Base-by-base conservation (phyloP, 139 green algal species). In the Pycnococcus provasolii region DNA sequence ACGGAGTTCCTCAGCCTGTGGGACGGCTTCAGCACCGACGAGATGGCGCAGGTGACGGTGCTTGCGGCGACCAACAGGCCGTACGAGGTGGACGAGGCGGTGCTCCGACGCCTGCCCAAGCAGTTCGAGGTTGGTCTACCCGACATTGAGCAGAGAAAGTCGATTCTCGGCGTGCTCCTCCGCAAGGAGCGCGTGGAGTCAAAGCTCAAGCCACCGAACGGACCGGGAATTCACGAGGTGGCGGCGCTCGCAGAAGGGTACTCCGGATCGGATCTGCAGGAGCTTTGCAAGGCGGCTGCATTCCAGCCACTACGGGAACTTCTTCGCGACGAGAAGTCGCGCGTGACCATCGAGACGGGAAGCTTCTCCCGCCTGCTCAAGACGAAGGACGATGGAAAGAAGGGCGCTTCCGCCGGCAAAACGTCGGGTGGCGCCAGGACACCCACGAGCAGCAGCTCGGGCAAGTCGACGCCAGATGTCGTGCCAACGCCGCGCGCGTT, bases 1-100 rank as follows among this genome's bases (percentile, higher is more conserved):
- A 97, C 90, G 13, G 91, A 98, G 83, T 96, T 98, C 78, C 96
- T 98, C 91, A 81, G 89, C 70, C 77, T 94, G 43, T 98, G 92
- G 91, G 91, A 96, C 59, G 91, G 91, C 42, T 91, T 97, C 65
- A 81, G 84, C 59, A 89, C 85, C 0, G 59, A 79, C 15, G 51
- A 70, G 41, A 63, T 68, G 45, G 64, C 71, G n/a, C 71, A 43
- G 13, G 75, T 81, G 45, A 73, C 76, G 71, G 76, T 81, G 42
- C 85, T 97, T 76, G 91, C 82, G 0, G 90, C 91, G 7, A 96
- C 91, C 42, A 96, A 97, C 77, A 81, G 84, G n/a, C 74, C 75
- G 2, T 73, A 67, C 51, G 70, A 79, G 13, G 77, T 91, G n/a
- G 84, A 94, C 66, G 80, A 86, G 39, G 85, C 85, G 0, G 80